phyloP scores from a whole-genome alignment of 78 protist species.

The Fonticula alba region DNA sequence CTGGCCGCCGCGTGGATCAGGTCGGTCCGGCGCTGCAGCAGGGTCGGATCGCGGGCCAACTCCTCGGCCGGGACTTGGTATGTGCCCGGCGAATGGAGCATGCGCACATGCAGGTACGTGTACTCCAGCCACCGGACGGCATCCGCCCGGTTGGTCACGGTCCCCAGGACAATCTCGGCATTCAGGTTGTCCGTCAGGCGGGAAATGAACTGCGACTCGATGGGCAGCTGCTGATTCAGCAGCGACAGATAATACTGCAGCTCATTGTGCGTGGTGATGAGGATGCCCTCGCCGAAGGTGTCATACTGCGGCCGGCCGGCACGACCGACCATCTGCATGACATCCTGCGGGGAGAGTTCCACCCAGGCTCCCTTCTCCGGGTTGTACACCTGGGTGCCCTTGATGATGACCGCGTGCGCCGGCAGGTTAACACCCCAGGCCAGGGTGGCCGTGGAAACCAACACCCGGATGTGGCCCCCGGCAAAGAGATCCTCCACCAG shows the following conservation, averaged over 20 bases:
- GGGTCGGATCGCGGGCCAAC: constrained; percentile 22
- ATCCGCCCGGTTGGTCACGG: constrained; percentile 58
- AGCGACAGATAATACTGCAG: constrained; percentile 83
- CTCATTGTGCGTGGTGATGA: constrained; percentile 78
- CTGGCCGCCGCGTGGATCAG: constrained; percentile 24
- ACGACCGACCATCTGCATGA: constrained; percentile 98
- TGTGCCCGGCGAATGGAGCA: constrained; percentile 75
- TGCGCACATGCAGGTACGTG: constrained; percentile 87
- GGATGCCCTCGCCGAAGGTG: constrained; percentile 81
- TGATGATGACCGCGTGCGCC: constrained; percentile 96
- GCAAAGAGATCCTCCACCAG: constrained; percentile 83
- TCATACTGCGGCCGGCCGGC: constrained; percentile 98
- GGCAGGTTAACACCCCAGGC: constrained; percentile 99
- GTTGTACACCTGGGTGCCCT: constrained; percentile 89
- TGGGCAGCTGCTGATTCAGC: constrained; percentile 91
- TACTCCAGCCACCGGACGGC: constrained; percentile 87
- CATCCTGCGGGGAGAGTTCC: constrained; percentile 75
- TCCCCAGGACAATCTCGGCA: constrained; percentile 90
- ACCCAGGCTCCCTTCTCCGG: constrained; percentile 64
- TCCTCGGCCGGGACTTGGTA: constrained; percentile 60
- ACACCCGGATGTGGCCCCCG: constrained; percentile 39
- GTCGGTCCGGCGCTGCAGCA: constrained; percentile 48
- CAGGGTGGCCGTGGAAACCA: constrained; percentile 90
- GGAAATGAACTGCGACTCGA: constrained; percentile 79
- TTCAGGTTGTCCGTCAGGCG: constrained; percentile 78